phyloP scores from a whole-genome alignment of 208 protist genomes.

The Leptomonas pyrrhocoris region DNA sequence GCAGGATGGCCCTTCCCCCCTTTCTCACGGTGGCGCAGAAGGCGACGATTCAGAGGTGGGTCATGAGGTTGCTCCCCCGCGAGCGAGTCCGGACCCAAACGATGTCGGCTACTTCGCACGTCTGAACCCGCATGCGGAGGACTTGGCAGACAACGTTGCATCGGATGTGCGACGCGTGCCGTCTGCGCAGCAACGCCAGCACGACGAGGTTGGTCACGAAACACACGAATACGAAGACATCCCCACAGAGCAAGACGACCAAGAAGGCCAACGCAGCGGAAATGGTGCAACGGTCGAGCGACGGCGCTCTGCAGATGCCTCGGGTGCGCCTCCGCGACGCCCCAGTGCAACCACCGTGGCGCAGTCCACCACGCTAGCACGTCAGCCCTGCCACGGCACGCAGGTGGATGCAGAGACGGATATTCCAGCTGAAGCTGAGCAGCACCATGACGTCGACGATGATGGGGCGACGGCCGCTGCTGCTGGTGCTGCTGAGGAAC shows the following conservation, averaged over 20 bases:
- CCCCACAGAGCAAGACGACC: neutral
- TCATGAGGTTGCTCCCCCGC: conserved; percentile 16
- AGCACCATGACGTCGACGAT: neutral
- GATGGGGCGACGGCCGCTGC: neutral
- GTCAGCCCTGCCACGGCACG: conserved; percentile 39
- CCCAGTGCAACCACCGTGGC: neutral
- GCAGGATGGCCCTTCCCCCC: neutral
- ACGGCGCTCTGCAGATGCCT: neutral
- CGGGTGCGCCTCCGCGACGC: neutral
- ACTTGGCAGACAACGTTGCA: conserved; percentile 45
- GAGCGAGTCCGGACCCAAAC: neutral
- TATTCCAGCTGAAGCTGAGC: neutral
- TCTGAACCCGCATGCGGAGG: conserved; percentile 16
- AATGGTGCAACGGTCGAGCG: no score
- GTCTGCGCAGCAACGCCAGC: neutral
- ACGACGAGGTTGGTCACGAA: neutral
- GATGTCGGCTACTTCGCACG: conserved; percentile 20
- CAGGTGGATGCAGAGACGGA: conserved; percentile 37
- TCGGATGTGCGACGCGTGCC: conserved; percentile 37
- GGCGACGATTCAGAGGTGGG: conserved; percentile 7
- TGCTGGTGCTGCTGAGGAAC: neutral
- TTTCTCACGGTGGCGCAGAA: conserved; percentile 8
- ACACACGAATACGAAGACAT: conserved; percentile 24
- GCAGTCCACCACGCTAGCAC: conserved; percentile 7
- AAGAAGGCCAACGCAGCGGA: neutral